A percentile compares a stretch with the other conserved stretches of the same genome.
Conservation (phyloP, 192 early-diverging fungal genomes). For the Backusella circina region DNA sequence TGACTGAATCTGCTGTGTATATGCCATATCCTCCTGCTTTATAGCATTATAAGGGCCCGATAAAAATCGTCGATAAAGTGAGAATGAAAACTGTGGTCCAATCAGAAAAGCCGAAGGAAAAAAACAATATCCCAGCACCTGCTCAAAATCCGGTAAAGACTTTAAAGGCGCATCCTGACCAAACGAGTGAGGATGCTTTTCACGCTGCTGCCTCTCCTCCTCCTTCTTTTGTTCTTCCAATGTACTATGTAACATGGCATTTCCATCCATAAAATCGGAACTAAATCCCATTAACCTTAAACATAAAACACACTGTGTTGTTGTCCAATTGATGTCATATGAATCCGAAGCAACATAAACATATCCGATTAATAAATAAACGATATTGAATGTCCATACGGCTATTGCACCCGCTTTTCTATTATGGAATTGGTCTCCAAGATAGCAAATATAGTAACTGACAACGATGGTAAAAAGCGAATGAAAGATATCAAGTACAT, state of each 20-base stretch:
- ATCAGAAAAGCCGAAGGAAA: constrained; percentile 56
- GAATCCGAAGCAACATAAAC: constrained; percentile 39
- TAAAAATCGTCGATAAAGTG: constrained; percentile 37
- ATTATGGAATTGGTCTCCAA: constrained; percentile 25
- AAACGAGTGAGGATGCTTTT: constrained; percentile 38
- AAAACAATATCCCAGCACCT: constrained; percentile 50
- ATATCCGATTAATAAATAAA: constrained; percentile 47
- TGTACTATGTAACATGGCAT: background rate
- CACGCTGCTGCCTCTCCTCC: background rate
- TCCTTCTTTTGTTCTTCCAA: background rate
- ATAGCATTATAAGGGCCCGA: background rate
- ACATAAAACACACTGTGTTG: constrained; percentile 60
- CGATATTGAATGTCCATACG: constrained; percentile 48
- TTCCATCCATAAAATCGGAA: constrained; percentile 57
- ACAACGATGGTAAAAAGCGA: constrained; percentile 43
- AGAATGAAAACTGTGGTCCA: constrained; percentile 63
- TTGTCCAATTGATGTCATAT: constrained; percentile 60
- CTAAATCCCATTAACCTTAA: constrained; percentile 58
- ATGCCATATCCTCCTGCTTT: background rate
- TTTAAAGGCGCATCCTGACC: constrained; percentile 39
- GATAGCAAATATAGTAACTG: constrained; percentile 39
- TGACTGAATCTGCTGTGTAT: constrained; percentile 22
- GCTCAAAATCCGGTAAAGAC: constrained; percentile 39
- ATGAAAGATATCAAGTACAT: constrained; percentile 44
- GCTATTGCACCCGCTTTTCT: constrained; percentile 28